phyloP scores from a whole-genome alignment of 2,329 filamentous ascomycete genomes.

The Aureobasidium zeae region DNA sequence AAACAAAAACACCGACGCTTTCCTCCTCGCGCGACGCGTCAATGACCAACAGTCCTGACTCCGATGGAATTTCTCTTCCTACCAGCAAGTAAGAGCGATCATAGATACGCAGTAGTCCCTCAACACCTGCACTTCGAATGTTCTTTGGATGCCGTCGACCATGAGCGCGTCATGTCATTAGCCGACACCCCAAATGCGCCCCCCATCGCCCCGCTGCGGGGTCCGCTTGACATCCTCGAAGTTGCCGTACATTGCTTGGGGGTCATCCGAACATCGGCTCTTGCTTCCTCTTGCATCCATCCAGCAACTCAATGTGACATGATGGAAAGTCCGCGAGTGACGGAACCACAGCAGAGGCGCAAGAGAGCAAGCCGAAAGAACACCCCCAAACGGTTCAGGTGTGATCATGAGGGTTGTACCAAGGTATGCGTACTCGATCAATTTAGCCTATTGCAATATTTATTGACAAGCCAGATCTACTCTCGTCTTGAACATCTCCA shows the following conservation, averaged over 20 bases:
- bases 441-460: background rate
- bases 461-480: slow-evolving; percentile 55
- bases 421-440: slow-evolving; percentile 32
- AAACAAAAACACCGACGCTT: no score
- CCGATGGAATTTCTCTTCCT: no score
- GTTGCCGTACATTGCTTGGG: background rate
- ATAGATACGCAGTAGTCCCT: no score
- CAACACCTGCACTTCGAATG: no score
- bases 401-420: slow-evolving; percentile 72
- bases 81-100: no score
- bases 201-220: slow-evolving; percentile 2
- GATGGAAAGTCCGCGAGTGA: background rate
- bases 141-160: background rate
- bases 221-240: background rate
- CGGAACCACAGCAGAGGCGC: slow-evolving; percentile 15
- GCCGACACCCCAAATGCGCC: background rate
- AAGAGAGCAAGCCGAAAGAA: slow-evolving; percentile 62
- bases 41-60: no score
- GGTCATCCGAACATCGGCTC: slow-evolving; percentile 1
- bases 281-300: background rate
- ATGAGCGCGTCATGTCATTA: background rate
- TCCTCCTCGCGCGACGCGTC: no score
- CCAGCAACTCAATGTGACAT: background rate
- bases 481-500: slow-evolving; percentile 90
- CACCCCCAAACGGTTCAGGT: slow-evolving; percentile 58